Conservation (phyloP, 169 alveolate genomes). For the Babesia sp. region DNA sequence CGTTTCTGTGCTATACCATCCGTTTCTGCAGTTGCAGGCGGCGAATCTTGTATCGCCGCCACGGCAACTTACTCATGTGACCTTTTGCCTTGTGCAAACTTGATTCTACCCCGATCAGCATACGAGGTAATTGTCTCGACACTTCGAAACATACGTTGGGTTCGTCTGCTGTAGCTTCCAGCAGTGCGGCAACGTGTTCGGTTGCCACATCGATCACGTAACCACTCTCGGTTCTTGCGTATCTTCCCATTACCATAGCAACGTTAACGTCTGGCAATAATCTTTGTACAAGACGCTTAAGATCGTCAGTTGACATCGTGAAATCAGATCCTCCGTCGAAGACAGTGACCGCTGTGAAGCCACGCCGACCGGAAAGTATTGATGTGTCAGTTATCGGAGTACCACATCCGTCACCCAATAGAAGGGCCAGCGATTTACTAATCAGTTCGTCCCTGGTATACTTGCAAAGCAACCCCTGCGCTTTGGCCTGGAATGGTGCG, state of each 20-base stretch:
- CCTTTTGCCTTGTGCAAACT: slow-evolving; percentile 10
- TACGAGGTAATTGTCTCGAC: slow-evolving; percentile 18
- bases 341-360: slow-evolving; percentile 54
- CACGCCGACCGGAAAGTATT: slow-evolving; percentile 36
- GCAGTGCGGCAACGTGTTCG: slow-evolving; percentile 5
- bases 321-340: slow-evolving; percentile 13
- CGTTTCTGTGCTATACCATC: not conserved
- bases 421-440: not conserved
- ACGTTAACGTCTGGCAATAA: slow-evolving; percentile 5
- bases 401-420: slow-evolving; percentile 8
- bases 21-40: slow-evolving; percentile 29
- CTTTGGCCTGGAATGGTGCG: slow-evolving; percentile 33
- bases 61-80: slow-evolving; percentile 32
- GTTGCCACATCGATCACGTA: slow-evolving; percentile 43
- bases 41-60: slow-evolving; percentile 30
- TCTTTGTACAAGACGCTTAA: slow-evolving; percentile 9
- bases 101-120: slow-evolving; percentile 8
- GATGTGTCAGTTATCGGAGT: slow-evolving; percentile 7
- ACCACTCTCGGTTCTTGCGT: slow-evolving; percentile 23
- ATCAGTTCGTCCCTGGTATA: slow-evolving; percentile 20
- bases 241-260: slow-evolving; percentile 18
- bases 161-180: slow-evolving; percentile 11
- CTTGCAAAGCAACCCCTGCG: slow-evolving; percentile 33
- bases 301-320: slow-evolving; percentile 4
- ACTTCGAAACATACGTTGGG: slow-evolving; percentile 32